These are phyloP conservation scores for Fraxinus americana DNA, from an alignment of 257 asterid genomes.

Conservation along the genomic window DNA sequence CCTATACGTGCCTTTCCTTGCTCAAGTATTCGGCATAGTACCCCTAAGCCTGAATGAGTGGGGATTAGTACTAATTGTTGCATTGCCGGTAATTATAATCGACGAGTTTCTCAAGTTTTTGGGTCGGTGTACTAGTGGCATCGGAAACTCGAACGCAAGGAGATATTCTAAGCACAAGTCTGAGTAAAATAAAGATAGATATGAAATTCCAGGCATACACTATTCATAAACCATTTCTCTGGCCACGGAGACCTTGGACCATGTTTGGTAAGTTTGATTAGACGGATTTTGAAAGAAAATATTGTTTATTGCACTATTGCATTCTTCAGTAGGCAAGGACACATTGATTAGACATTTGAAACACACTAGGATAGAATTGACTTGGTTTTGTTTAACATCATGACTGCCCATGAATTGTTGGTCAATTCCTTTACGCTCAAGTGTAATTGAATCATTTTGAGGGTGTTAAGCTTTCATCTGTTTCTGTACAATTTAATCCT, in stretches of 20 bases:
- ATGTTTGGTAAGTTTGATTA: neutral
- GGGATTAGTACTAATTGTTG: conserved; percentile 76
- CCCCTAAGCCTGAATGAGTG: conserved; percentile 90
- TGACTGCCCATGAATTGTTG: no score
- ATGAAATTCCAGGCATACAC: neutral
- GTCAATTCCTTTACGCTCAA: no score
- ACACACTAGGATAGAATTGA: no score
- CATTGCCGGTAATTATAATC: conserved; percentile 79
- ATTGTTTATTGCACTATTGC: no score
- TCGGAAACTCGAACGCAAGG: conserved; percentile 35
- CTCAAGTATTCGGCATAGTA: conserved; percentile 83
- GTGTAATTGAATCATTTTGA: no score
- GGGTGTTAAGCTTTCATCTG: no score
- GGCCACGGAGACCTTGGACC: no score
- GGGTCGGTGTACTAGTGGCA: conserved; percentile 75
- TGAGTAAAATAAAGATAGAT: conserved; percentile 39
- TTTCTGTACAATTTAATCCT: no score
- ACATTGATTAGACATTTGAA: no score
- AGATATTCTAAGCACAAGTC: conserved; percentile 56
- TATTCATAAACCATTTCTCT: neutral
- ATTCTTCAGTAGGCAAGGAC: no score
- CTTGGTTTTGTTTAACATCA: no score
- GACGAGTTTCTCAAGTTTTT: conserved; percentile 87
- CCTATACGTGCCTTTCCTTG: conserved; percentile 91
- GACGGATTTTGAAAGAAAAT: no score